Evolutionary conservation across 768 basidiomycete genomes (phyloP).

Genomic region (Chalciporus piperatus): DNA sequence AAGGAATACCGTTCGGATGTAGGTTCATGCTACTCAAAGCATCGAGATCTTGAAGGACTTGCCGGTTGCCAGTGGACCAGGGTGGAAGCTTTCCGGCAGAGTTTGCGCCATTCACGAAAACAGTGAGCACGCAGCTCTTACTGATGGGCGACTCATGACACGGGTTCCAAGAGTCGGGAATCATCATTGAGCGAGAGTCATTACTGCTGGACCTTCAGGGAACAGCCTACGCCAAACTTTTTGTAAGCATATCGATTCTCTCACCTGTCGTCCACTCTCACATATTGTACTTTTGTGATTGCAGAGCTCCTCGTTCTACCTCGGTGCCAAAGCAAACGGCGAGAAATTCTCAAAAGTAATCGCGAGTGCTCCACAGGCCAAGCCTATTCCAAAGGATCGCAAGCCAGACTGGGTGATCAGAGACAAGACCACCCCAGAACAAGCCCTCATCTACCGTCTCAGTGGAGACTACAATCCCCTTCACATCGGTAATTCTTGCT

Average conservation of each 20-base stretch:
- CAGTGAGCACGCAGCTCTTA: slow-evolving; percentile 45
- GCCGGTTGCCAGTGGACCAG: slow-evolving; percentile 70
- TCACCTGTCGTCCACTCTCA: neutral
- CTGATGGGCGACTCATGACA: neutral
- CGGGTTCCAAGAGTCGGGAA: slow-evolving; percentile 58
- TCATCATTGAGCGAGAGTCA: slow-evolving; percentile 66
- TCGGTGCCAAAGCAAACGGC: slow-evolving; percentile 64
- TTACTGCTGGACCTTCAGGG: slow-evolving; percentile 62
- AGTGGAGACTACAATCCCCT: slow-evolving; percentile 80
- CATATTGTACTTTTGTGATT: neutral
- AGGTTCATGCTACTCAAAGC: slow-evolving; percentile 79
- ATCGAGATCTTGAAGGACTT: slow-evolving; percentile 80
- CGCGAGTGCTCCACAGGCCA: slow-evolving; percentile 57
- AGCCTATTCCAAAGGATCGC: slow-evolving; percentile 58
- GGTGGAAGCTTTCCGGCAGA: slow-evolving; percentile 71
- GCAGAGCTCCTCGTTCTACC: slow-evolving; percentile 64
- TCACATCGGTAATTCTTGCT: slow-evolving; percentile 53
- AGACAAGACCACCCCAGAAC: slow-evolving; percentile 62
- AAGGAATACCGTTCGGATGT: neutral
- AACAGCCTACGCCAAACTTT: slow-evolving; percentile 58
- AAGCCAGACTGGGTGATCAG: slow-evolving; percentile 58
- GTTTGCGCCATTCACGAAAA: slow-evolving; percentile 77
- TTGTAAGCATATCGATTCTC: slow-evolving; percentile 38
- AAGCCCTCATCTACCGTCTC: slow-evolving; percentile 69
- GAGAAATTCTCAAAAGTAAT: slow-evolving; percentile 61